Conservation (phyloP, 2,329 filamentous ascomycete species). For the Claviceps capensis region DNA sequence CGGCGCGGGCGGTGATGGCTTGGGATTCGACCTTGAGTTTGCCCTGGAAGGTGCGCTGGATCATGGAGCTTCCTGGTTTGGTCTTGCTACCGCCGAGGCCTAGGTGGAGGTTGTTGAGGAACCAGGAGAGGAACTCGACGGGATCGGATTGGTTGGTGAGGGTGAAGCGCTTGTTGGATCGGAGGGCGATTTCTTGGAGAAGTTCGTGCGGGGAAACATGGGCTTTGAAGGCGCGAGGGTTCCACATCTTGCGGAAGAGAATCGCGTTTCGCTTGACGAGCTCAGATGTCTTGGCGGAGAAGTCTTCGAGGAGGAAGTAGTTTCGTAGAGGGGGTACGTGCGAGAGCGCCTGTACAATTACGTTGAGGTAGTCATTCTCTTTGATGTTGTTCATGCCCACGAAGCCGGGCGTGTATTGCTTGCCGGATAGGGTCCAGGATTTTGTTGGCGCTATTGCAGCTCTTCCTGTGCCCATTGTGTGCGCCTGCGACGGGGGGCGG, state of each 20-base stretch:
- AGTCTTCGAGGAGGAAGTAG: constrained; percentile 78
- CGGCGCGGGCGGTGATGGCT: constrained; percentile 80
- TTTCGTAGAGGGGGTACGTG: constrained; percentile 85
- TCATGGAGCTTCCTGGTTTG: constrained; percentile 69
- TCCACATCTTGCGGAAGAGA: constrained; percentile 94
- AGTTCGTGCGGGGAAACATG: constrained; percentile 97
- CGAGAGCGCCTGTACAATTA: constrained; percentile 78
- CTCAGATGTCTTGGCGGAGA: constrained; percentile 58
- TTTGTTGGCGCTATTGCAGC: constrained; percentile 38
- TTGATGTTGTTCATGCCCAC: constrained; percentile 99
- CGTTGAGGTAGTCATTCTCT: constrained; percentile 97
- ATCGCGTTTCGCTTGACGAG: constrained; percentile 80
- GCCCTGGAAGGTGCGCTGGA: constrained; percentile 91
- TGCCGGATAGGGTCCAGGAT: constrained; percentile 54
- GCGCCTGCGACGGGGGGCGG: constrained; percentile 20
- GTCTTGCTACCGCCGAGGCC: constrained; percentile 81
- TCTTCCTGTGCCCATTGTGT: not conserved
- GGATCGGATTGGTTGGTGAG: constrained; percentile 86
- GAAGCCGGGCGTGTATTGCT: constrained; percentile 83
- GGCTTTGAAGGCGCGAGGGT: constrained; percentile 85
- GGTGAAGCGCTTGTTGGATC: constrained; percentile 84
- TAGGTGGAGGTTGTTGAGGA: constrained; percentile 88
- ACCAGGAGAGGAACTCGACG: constrained; percentile 94
- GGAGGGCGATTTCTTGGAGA: constrained; percentile 82
- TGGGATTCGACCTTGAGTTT: constrained; percentile 86